Conservation (phyloP, 2,329 filamentous ascomycete genomes). For the Shiraia bambusicola region DNA sequence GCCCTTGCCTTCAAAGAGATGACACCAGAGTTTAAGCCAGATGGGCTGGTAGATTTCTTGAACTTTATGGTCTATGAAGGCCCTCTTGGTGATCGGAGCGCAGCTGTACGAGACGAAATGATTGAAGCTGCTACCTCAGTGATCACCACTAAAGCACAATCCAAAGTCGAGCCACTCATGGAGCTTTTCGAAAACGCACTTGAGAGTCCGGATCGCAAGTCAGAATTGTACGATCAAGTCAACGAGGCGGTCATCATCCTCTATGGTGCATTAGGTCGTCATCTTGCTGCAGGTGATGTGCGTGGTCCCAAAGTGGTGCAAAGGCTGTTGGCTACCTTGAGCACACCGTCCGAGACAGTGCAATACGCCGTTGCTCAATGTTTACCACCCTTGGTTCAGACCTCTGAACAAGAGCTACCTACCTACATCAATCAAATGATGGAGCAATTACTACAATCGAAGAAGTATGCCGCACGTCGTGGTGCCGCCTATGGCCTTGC, state of each 20-base stretch:
- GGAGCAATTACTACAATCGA: constrained; percentile 79
- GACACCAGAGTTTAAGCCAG: constrained; percentile 66
- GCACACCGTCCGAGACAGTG: constrained; percentile 92
- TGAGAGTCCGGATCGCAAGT: constrained; percentile 80
- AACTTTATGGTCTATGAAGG: constrained; percentile 83
- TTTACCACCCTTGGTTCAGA: constrained; percentile 83
- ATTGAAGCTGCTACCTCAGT: constrained; percentile 82
- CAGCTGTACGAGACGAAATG: constrained; percentile 82
- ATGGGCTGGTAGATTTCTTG: constrained; percentile 74
- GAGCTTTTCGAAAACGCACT: constrained; percentile 84
- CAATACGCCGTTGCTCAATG: constrained; percentile 96
- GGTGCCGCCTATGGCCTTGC: constrained; percentile 94
- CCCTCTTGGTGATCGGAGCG: constrained; percentile 80
- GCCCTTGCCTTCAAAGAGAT: constrained; percentile 85
- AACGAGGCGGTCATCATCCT: constrained; percentile 98
- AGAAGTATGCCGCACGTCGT: constrained; percentile 88
- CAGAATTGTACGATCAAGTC: constrained; percentile 79
- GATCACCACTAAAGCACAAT: constrained; percentile 78
- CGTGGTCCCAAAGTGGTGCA: constrained; percentile 88
- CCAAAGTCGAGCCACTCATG: constrained; percentile 87
- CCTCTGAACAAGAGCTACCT: constrained; percentile 73
- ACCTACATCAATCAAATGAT: constrained; percentile 80
- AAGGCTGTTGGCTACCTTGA: constrained; percentile 80
- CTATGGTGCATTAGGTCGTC: constrained; percentile 89
- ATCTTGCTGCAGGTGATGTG: constrained; percentile 79